A percentile compares a stretch with the other conserved stretches of the same genome.
These are phyloP conservation scores for Ceratonia siliqua DNA, from an alignment of 306 rosid species.

Conservation along the genomic window DNA sequence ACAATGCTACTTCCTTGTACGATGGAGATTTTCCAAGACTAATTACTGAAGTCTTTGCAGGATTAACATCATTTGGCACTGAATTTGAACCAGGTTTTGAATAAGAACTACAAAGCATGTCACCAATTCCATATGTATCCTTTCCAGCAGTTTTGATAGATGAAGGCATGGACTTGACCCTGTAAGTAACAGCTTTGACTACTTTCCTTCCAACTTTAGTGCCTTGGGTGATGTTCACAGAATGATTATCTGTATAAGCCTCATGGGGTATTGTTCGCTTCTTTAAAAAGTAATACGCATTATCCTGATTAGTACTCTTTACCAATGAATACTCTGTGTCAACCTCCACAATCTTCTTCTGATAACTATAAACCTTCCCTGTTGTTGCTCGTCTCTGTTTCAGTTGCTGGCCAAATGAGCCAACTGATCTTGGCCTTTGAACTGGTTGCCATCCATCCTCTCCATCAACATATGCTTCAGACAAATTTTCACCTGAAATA, in stretches of 20 bases:
- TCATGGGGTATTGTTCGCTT: slow-evolving; percentile 75
- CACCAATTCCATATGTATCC: slow-evolving; percentile 47
- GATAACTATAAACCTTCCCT: slow-evolving; percentile 75
- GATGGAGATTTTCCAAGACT: slow-evolving; percentile 96
- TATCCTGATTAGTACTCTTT: slow-evolving; percentile 58
- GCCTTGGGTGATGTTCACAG: slow-evolving; percentile 64
- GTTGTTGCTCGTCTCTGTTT: slow-evolving; percentile 86
- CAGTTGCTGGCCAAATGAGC: slow-evolving; percentile 67
- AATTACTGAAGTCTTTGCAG: slow-evolving; percentile 57
- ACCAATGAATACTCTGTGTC: slow-evolving; percentile 52
- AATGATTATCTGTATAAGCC: slow-evolving; percentile 60
- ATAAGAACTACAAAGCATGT: slow-evolving; percentile 41
- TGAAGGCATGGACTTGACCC: slow-evolving; percentile 79
- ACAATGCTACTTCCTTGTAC: slow-evolving; percentile 97
- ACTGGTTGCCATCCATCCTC: slow-evolving; percentile 98
- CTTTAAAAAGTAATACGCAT: slow-evolving; percentile 71
- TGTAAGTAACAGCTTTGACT: slow-evolving; percentile 72
- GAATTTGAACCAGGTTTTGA: slow-evolving; percentile 49
- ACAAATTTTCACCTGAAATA: slow-evolving; percentile 41
- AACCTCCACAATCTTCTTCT: slow-evolving; percentile 70
- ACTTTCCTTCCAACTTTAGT: slow-evolving; percentile 79
- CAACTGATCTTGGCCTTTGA: slow-evolving; percentile 91
- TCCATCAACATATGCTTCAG: slow-evolving; percentile 77
- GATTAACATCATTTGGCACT: slow-evolving; percentile 47
- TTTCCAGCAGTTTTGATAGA: slow-evolving; percentile 48